These are phyloP conservation scores for Oryza coarctata DNA, from an alignment of 176 grass and related monocot genomes.

Conservation along the genomic window DNA sequence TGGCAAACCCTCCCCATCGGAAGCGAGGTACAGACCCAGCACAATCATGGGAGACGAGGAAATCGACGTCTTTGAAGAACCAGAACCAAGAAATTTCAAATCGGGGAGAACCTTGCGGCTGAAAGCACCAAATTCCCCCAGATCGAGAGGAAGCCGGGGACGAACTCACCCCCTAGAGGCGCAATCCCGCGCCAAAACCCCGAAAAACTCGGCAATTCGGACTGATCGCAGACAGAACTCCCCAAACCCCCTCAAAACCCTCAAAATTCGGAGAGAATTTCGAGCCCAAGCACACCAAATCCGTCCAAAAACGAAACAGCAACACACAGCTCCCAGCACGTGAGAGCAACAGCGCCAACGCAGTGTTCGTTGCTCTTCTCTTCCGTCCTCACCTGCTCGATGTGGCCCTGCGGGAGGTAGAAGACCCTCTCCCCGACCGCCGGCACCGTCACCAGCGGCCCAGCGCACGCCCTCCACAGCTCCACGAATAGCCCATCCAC, in stretches of 20 bases:
- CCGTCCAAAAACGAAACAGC: neutral
- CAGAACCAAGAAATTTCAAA: conserved; percentile 8
- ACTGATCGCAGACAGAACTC: neutral
- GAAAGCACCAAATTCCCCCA: neutral
- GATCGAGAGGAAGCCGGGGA: neutral
- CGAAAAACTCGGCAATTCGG: conserved; percentile 13
- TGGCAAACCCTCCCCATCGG: neutral
- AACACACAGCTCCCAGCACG: neutral
- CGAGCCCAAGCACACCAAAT: neutral
- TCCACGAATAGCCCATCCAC: conserved; percentile 65
- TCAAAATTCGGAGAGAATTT: conserved; percentile 9
- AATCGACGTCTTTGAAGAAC: neutral
- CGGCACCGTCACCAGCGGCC: conserved; percentile 73
- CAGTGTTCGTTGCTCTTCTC: neutral
- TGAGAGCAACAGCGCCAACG: neutral
- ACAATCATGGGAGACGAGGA: neutral
- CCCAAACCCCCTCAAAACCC: neutral
- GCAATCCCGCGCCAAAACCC: conserved; percentile 29
- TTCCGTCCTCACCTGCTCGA: conserved; percentile 61
- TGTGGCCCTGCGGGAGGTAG: conserved; percentile 96
- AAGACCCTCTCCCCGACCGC: conserved; percentile 61
- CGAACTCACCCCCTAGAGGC: neutral
- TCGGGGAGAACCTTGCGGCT: neutral
- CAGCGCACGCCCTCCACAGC: conserved; percentile 86
- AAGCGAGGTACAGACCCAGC: neutral